phyloP scores from a whole-genome alignment of 2,329 filamentous ascomycete genomes.

The Didymella arachidicola region DNA sequence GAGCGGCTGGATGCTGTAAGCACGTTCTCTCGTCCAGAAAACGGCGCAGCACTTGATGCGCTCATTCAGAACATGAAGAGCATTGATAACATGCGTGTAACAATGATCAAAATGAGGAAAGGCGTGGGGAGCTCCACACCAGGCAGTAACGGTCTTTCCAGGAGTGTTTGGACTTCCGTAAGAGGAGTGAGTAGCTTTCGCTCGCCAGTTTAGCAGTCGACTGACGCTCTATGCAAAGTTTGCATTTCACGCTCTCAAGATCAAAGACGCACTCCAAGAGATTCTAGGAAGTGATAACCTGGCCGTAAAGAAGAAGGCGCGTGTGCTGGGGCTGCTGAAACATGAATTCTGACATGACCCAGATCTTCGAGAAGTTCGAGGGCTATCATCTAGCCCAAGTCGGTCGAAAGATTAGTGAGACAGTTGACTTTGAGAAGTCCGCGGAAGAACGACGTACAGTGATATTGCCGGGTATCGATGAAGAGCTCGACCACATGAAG shows the following conservation, averaged over 20 bases:
- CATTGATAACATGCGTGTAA: constrained; percentile 76
- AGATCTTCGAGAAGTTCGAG: constrained; percentile 69
- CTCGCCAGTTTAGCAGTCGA: background rate
- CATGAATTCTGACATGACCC: background rate
- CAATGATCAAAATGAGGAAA: constrained; percentile 75
- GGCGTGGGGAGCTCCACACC: constrained; percentile 69
- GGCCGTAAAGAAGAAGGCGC: constrained; percentile 63
- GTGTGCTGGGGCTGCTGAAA: background rate
- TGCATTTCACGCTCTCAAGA: constrained; percentile 71
- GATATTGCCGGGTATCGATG: constrained; percentile 74
- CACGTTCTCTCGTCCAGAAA: constrained; percentile 72
- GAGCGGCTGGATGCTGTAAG: constrained; percentile 75
- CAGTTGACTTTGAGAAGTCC: constrained; percentile 79
- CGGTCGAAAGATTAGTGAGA: constrained; percentile 74
- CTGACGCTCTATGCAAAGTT: constrained; percentile 61
- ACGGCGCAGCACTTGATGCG: constrained; percentile 63
- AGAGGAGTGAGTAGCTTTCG: constrained; percentile 54
- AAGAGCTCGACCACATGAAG: constrained; percentile 79
- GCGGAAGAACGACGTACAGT: constrained; percentile 74
- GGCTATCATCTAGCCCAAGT: constrained; percentile 67
- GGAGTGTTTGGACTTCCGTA: constrained; percentile 77
- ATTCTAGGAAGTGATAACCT: constrained; percentile 63
- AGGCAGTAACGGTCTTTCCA: constrained; percentile 65
- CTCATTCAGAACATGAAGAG: constrained; percentile 70
- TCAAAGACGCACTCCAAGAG: constrained; percentile 70